These are phyloP conservation scores for Puccinia sorghi DNA, from an alignment of 1,284 basidiomycete species.

Conservation along the genomic window DNA sequence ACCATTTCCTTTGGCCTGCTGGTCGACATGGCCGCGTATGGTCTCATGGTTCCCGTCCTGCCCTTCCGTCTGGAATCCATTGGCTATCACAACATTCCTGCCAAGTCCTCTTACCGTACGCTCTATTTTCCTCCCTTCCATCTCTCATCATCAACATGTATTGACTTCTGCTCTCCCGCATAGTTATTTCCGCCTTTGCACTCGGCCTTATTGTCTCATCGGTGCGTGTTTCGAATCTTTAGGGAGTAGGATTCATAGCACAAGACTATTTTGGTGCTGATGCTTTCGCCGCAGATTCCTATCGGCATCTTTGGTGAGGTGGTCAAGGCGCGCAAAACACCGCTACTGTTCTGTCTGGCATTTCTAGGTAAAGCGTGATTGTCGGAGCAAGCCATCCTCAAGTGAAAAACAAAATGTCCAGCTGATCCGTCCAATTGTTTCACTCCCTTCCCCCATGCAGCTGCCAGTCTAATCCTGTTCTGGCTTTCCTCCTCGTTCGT, in stretches of 20 bases:
- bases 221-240: background rate
- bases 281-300: constrained; percentile 4
- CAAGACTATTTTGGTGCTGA: no score
- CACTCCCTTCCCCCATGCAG: background rate
- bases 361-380: constrained; percentile 20
- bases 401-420: no score
- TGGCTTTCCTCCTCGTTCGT: constrained; percentile 25
- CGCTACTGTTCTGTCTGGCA: constrained; percentile 18
- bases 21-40: constrained; percentile 42
- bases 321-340: constrained; percentile 19
- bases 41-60: constrained; percentile 37
- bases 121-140: background rate
- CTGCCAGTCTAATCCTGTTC: constrained; percentile 30
- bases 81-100: constrained; percentile 33
- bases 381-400: no score
- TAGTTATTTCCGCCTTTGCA: constrained; percentile 41
- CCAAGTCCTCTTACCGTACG: constrained; percentile 33
- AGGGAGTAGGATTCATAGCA: background rate
- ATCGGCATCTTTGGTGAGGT: constrained; percentile 36
- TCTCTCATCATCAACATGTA: no score
- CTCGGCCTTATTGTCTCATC: constrained; percentile 39
- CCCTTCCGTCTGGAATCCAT: constrained; percentile 22
- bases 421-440: no score
- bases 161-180: background rate
- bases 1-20: constrained; percentile 42